phyloP scores from a whole-genome alignment of 352 stramenopile genomes.

The Phytophthora rubi region DNA sequence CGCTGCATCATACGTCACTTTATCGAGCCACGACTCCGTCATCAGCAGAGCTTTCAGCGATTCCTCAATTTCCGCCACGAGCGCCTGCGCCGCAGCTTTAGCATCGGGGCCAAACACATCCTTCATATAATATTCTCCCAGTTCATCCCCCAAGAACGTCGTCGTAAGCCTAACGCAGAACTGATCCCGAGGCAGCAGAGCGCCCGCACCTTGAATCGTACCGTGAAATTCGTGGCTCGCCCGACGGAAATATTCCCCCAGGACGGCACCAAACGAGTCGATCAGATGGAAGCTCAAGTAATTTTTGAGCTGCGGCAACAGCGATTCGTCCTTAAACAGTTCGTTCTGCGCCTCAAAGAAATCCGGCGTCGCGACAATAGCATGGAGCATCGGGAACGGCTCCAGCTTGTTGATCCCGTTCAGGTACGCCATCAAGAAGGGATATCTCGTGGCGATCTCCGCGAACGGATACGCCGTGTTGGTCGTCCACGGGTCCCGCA shows the following conservation, averaged over 20 bases:
- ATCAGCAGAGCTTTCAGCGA: conserved; percentile 82
- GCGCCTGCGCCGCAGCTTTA: conserved; percentile 75
- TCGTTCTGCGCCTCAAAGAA: conserved; percentile 63
- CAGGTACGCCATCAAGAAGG: conserved; percentile 59
- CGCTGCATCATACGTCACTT: conserved; percentile 76
- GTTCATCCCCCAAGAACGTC: conserved; percentile 79
- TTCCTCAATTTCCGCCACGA: conserved; percentile 89
- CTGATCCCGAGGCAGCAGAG: conserved; percentile 44
- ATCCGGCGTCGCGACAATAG: conserved; percentile 54
- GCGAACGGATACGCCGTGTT: conserved; percentile 87
- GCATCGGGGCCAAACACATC: conserved; percentile 85
- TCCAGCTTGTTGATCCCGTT: conserved; percentile 52
- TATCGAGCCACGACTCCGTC: conserved; percentile 90
- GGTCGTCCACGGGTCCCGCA: conserved; percentile 84
- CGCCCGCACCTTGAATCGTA: conserved; percentile 37
- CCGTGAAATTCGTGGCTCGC: conserved; percentile 61
- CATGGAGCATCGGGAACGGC: conserved; percentile 41
- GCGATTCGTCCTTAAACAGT: conserved; percentile 41
- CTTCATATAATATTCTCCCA: conserved; percentile 91
- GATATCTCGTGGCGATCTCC: conserved; percentile 58
- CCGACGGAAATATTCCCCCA: conserved; percentile 63
- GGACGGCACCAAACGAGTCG: conserved; percentile 44
- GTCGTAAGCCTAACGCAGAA: conserved; percentile 83
- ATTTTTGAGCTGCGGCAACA: conserved; percentile 54
- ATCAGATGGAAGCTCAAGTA: conserved; percentile 75